Conservation (phyloP, 306 rosid species). For the Cotoneaster glaucophyllus region DNA sequence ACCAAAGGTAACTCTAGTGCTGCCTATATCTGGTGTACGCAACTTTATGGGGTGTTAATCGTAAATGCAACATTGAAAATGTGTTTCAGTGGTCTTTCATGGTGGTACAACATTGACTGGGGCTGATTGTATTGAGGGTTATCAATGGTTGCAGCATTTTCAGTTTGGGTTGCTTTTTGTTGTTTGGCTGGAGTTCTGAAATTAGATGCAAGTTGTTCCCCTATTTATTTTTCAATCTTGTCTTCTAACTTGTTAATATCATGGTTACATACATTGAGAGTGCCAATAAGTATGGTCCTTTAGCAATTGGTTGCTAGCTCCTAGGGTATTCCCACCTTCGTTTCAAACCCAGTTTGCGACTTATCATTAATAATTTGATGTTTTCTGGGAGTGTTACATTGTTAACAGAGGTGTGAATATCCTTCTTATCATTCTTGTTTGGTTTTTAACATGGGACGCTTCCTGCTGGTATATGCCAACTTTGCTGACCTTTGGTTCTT, state of each 20-base stretch:
- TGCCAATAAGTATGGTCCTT: no score
- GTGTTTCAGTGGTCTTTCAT: conserved; percentile 23
- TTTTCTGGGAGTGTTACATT: neutral
- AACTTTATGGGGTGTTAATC: neutral
- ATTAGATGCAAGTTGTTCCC: neutral
- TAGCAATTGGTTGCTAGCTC: neutral
- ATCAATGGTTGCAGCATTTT: neutral
- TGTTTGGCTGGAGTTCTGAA: neutral
- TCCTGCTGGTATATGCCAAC: neutral
- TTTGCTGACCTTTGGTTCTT: conserved; percentile 8
- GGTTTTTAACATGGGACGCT: neutral
- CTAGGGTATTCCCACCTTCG: neutral
- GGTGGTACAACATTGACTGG: neutral
- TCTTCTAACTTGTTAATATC: neutral
- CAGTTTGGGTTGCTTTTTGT: neutral
- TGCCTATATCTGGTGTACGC: neutral
- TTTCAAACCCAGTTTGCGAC: neutral
- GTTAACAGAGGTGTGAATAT: neutral
- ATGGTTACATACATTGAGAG: neutral
- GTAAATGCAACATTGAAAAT: neutral
- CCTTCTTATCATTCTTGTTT: neutral
- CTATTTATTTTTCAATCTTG: neutral
- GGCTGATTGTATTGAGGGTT: neutral
- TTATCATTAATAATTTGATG: neutral
- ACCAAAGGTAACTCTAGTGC: conserved; percentile 28